phyloP scores from a whole-genome alignment of 306 rosid genomes.

The Styphnolobium japonicum region DNA sequence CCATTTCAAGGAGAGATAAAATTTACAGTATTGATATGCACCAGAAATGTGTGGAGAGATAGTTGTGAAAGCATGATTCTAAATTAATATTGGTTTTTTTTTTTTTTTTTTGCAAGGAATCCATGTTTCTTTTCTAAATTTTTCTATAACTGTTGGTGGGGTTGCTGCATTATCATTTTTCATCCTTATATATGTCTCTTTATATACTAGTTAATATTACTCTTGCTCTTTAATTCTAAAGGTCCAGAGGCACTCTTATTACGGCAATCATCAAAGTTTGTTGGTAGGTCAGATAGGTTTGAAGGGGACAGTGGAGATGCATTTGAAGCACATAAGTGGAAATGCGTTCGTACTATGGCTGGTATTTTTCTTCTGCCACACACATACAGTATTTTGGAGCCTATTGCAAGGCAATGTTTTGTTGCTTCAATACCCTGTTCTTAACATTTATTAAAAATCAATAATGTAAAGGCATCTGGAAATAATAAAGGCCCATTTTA shows the following conservation, averaged over 20 bases:
- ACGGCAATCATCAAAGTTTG: slow-evolving; percentile 57
- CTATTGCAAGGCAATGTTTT: not conserved
- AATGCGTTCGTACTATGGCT: slow-evolving; percentile 77
- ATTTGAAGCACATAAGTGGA: slow-evolving; percentile 79
- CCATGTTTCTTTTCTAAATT: not conserved
- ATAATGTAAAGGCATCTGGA: not conserved
- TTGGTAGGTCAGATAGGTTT: slow-evolving; percentile 47
- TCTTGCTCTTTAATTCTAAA: slow-evolving; percentile 24
- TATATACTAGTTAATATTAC: not conserved
- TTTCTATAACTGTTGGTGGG: not conserved
- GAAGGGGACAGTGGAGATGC: slow-evolving; percentile 74
- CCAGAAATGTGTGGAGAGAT: not conserved
- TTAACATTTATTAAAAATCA: not conserved
- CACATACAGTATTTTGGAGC: not conserved
- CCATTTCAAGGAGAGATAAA: not conserved
- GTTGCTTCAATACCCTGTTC: not conserved
- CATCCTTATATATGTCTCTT: not conserved
- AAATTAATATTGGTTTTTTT: not conserved
- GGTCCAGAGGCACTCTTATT: slow-evolving; percentile 82
- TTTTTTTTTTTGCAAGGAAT: not conserved
- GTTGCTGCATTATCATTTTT: not conserved
- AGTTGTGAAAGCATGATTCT: not conserved
- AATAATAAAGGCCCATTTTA: not conserved
- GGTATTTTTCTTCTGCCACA: slow-evolving; percentile 51
- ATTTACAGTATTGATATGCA: not conserved